Base-by-base conservation (phyloP, 371 early-diverging fungal species). In the Cokeromyces recurvatus region DNA sequence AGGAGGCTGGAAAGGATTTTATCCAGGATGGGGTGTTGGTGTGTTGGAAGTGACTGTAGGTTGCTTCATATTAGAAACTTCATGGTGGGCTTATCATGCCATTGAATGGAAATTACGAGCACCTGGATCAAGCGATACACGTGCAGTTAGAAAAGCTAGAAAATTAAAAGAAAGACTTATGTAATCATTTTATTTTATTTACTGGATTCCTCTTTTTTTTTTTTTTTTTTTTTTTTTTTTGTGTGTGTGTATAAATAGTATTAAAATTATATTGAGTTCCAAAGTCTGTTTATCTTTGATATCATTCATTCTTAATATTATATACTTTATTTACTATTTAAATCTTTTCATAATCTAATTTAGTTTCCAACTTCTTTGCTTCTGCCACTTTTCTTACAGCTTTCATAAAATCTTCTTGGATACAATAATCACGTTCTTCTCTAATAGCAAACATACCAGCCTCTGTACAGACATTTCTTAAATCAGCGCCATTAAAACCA, bases 391-490 rank as follows among this genome's bases (percentile, higher is more conserved):
- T 99, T 58, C 99, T 86, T 20, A 94, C 99, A 10, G 99, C 98
- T 78, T 98, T 98, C 93, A 98, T 97, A 65, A 99, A 99, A 67
- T 99, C 99, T 62, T 98, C 98, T 64, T 99, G 97, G 20, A 94
- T 75, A 32, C 94, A 91, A 74, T 93, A 98, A 66, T 98, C 98
- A 48, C 99, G 88, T 46, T 99, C 99, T 51, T 97, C 99, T 38
- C 99, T 90, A 56, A 99, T 95, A 23, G 99, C 99, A 86, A 98
- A 94, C 99, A 99, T 98, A 39, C 86, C 86, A 78, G 99, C 97
- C 75, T 99, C 99, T 22, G 99, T 99, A 75, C 99, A 99, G 16
- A 99, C 95, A 64, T 99, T 98, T 62, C 99, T 80, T 68, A 99
- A 77, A 87, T 99, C 99, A 23, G 99, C 99, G 24, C 99, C 97